phyloP scores from a whole-genome alignment of 345 rosid genomes.

The Euphorbia pulcherrima region DNA sequence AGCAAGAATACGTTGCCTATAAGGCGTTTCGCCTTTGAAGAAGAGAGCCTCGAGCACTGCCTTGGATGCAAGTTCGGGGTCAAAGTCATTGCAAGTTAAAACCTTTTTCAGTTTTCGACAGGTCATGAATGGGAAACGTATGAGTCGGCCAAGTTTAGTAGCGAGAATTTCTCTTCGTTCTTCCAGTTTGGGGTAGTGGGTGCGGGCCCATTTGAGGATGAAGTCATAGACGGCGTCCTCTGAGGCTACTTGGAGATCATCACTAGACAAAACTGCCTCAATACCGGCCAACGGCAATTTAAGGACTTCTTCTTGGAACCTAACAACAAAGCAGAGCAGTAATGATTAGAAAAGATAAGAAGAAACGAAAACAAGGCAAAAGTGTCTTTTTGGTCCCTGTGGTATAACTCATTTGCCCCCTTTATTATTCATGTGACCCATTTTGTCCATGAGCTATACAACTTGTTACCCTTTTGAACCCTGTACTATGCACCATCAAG shows the following conservation, averaged over 20 bases:
- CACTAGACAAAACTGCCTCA: conserved; percentile 70
- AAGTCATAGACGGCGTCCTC: conserved; percentile 73
- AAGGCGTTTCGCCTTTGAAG: conserved; percentile 64
- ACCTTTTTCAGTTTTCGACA: conserved; percentile 65
- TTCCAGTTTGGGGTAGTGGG: conserved; percentile 55
- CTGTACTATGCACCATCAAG: no score
- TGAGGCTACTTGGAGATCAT: conserved; percentile 57
- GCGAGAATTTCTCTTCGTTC: conserved; percentile 58
- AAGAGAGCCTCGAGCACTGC: conserved; percentile 74
- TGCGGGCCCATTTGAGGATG: conserved; percentile 63
- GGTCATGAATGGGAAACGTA: conserved; percentile 81
- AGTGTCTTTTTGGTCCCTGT: no score
- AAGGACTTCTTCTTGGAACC: conserved; percentile 62
- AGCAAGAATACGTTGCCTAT: conserved; percentile 43
- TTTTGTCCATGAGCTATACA: no score
- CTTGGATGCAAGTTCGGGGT: conserved; percentile 46
- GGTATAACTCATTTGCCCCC: no score
- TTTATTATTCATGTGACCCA: no score
- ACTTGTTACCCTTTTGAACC: no score
- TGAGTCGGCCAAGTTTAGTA: conserved; percentile 48
- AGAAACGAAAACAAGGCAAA: not conserved
- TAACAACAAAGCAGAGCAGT: conserved; percentile 20
- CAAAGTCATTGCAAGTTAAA: conserved; percentile 61
- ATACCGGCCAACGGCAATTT: conserved; percentile 76
- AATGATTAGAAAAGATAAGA: conserved; percentile 5